Evolutionary conservation across 148 eudicot species (phyloP), one percentile per base, ranked within the genome.

Genomic region (Fagopyrum tataricum): DNA sequence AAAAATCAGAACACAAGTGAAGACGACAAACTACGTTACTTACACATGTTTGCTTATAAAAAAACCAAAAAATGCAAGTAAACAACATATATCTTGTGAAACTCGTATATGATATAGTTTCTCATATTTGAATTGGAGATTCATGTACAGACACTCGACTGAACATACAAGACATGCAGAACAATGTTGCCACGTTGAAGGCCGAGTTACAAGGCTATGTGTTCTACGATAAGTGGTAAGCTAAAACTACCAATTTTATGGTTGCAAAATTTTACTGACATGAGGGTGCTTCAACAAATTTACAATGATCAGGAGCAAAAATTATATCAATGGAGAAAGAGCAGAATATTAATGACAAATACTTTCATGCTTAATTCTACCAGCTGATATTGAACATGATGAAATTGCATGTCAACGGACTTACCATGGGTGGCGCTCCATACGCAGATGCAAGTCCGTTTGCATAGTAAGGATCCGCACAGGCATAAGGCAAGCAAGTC

Each of bases 371-470:
- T n/a, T n/a, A n/a, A n/a, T n/a, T n/a, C n/a, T n/a, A n/a, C n/a
- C n/a, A n/a, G n/a, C n/a, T n/a, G n/a, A n/a, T n/a, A n/a, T n/a
- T n/a, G n/a, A n/a, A 47, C 51, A 17, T 2, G 1, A 51, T 6
- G 14, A 20, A 73, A 44, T 26, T 78, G 15, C 7, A 41, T 41
- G 75, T 39, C 47, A 61, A 14, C 24, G 75, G 44, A 79, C 93
- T 87, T 76, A 91, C 97, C 48, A 73, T 56, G 78, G 88, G 74
- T 37, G 83, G 74, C 39, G 89, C 76, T 76, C 89, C 93, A 78
- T 88, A 91, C 11, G 89, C 81, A 71, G 87, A 40, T 62, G 76
- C 59, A 68, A 89, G 68, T 6, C 88, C 90, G 61, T 69, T 76
- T 2, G 48, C 18, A 73, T 49, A 74, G 84, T 80, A 88, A 62